Conservation (phyloP, 768 basidiomycete species). For the Pleurotus citrinopileatus region DNA sequence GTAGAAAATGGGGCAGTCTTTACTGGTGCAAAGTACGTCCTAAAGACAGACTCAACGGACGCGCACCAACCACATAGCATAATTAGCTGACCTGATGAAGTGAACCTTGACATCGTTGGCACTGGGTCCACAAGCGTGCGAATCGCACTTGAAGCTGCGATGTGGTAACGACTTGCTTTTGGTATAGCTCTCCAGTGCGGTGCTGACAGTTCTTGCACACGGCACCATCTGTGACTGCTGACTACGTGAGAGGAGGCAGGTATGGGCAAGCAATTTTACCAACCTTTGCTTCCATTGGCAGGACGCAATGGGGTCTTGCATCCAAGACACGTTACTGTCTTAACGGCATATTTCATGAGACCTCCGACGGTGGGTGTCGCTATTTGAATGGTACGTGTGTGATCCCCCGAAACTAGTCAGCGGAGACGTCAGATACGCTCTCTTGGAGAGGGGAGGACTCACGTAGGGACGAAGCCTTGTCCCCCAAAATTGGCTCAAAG, state of each 20-base stretch:
- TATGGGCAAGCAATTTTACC: conserved; percentile 18
- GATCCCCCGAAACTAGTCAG: conserved; percentile 84
- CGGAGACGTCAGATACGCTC: too few relatives aligned
- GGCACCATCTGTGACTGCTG: conserved; percentile 65
- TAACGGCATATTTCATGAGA: conserved; percentile 98
- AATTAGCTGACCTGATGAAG: conserved; percentile 71
- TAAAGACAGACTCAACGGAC: conserved; percentile 24
- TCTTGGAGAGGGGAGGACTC: too few relatives aligned
- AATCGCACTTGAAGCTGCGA: conserved; percentile 89
- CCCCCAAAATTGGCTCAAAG: conserved; percentile 96
- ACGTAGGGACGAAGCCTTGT: conserved; percentile 84
- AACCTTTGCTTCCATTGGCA: conserved; percentile 74
- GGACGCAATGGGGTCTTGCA: conserved; percentile 87
- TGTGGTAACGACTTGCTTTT: conserved; percentile 76
- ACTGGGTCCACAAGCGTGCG: conserved; percentile 96
- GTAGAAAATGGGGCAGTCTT: conserved; percentile 98
- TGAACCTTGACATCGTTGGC: conserved; percentile 97
- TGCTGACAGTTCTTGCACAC: conserved; percentile 93
- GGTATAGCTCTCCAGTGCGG: conserved; percentile 84
- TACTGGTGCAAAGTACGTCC: conserved; percentile 96
- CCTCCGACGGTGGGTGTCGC: conserved; percentile 96
- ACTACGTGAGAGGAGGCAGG: not conserved
- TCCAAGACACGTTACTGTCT: conserved; percentile 90
- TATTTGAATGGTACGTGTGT: conserved; percentile 93
- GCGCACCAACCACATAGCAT: not conserved